Base-by-base conservation (phyloP, 83 land plant genomes). In the Thuja plicata region DNA sequence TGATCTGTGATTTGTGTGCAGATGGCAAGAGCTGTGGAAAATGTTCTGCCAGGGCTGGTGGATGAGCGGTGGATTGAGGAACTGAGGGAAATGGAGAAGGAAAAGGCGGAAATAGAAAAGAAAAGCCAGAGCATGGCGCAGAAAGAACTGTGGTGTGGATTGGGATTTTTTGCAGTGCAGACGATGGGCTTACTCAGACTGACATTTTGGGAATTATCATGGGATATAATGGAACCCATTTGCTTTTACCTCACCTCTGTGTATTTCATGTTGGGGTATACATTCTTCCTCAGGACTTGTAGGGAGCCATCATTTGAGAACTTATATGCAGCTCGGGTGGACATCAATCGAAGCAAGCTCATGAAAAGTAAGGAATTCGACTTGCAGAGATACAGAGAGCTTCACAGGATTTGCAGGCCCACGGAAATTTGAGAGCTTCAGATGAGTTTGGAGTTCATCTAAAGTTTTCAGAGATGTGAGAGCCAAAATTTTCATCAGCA, bases 191-290 rank as follows among this genome's bases (percentile, higher is more conserved):
- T n/a, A n/a, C n/a, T n/a, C n/a, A n/a, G n/a, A n/a, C n/a, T n/a
- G n/a, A n/a, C n/a, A n/a, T n/a, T n/a, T n/a, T n/a, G n/a, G n/a
- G n/a, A n/a, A n/a, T n/a, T n/a, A n/a, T n/a, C n/a, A n/a, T n/a
- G n/a, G n/a, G n/a, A n/a, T n/a, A n/a, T 90, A 37, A 90, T 90
- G 91, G 91, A 90, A 60, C 91, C 91, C 70, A 87, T 90, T 12
- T 50, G 90, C 3, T 90, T 90, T 40, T 90, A 54, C 60, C 40
- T 90, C n/a, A 81, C 89, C 32, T 85, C 89, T 9, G 24, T 83
- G 32, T 62, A 74, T 79, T 54, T 87, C 19, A 40, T 87, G 2
- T 83, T n/a, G 16, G 86, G 91, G 0, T 90, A 88, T 66, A 81
- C 55, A 38, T 90, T 85, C 46, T 90, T 90, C 45, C 54, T 90